A percentile compares a stretch with the other conserved stretches of the same genome.
phyloP scores from a whole-genome alignment of 2,329 filamentous ascomycete species.

The Hypoxylon sp. region DNA sequence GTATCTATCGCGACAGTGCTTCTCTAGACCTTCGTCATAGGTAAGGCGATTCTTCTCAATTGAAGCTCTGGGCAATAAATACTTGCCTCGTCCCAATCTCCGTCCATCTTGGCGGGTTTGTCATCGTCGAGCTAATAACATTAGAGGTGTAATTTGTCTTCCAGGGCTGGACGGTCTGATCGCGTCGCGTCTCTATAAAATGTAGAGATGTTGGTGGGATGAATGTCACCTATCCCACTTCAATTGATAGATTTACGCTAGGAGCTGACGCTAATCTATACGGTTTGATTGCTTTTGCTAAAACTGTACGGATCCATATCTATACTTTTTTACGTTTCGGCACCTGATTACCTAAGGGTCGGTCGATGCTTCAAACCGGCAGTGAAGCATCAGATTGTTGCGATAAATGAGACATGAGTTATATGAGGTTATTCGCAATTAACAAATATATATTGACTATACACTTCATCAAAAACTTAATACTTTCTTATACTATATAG shows the following conservation, averaged over 20 bases:
- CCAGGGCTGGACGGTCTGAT: constrained; percentile 11
- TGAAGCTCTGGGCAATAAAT: constrained; percentile 20
- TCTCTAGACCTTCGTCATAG: constrained; percentile 8
- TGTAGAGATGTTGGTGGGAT: constrained; percentile 14
- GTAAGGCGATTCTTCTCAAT: constrained; percentile 4
- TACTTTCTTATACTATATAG: too few species aligned
- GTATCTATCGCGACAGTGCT: background rate
- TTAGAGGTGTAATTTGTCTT: constrained; percentile 26
- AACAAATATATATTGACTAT: too few species aligned
- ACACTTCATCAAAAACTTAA: too few species aligned
- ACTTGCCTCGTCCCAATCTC: constrained; percentile 77
- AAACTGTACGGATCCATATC: background rate
- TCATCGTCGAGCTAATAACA: constrained; percentile 47
- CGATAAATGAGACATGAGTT: too few species aligned
- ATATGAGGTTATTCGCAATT: too few species aligned
- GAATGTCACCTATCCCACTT: constrained; percentile 27
- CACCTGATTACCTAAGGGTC: background rate
- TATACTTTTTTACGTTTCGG: background rate
- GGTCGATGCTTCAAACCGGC: too few species aligned
- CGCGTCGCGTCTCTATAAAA: constrained; percentile 32
- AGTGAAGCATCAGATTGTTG: too few species aligned
- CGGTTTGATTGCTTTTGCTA: background rate
- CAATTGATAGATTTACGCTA: constrained; percentile 15
- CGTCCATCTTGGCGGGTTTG: constrained; percentile 68
- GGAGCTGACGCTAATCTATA: constrained; percentile 1